Evolutionary conservation across 768 basidiomycete species (phyloP).

Genomic region (Flagelloscypha sp.): DNA sequence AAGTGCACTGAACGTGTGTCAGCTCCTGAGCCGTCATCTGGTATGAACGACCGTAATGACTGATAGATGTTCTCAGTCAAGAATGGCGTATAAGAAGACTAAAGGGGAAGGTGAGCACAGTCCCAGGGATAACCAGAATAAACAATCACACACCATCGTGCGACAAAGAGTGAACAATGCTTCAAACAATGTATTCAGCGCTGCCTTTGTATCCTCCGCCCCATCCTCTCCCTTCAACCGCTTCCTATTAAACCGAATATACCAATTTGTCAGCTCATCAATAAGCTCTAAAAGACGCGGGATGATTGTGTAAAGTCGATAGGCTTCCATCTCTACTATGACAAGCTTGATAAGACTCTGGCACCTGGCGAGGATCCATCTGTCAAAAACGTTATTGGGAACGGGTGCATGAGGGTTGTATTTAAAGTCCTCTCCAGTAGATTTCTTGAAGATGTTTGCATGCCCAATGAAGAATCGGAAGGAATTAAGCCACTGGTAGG

Average conservation of each 20-base stretch:
- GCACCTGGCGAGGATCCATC: conserved; percentile 97
- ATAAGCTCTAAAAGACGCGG: conserved; percentile 88
- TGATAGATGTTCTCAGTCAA: conserved; percentile 96
- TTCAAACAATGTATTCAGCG: conserved; percentile 94
- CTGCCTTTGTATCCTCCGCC: conserved; percentile 74
- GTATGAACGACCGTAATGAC: conserved; percentile 77
- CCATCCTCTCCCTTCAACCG: conserved; percentile 94
- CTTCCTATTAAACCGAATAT: conserved; percentile 96
- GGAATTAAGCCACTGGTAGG: conserved; percentile 95
- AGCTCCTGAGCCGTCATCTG: conserved; percentile 55
- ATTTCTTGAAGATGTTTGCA: conserved; percentile 78
- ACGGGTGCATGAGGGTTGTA: conserved; percentile 83
- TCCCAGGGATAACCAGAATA: conserved; percentile 1
- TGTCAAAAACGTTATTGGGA: conserved; percentile 93
- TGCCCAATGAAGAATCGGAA: conserved; percentile 99
- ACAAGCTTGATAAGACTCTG: conserved; percentile 93
- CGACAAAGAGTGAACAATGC: conserved; percentile 88
- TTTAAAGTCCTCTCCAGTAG: conserved; percentile 63
- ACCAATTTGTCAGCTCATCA: conserved; percentile 98
- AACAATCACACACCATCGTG: conserved; percentile 67
- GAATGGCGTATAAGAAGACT: conserved; percentile 99
- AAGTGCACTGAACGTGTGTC: conserved; percentile 95
- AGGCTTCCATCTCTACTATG: conserved; percentile 91
- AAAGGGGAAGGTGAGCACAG: background rate
- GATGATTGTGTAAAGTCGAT: conserved; percentile 95